Evolutionary conservation across 495 filamentous ascomycete species (phyloP).

Genomic region (Halenospora varia): DNA sequence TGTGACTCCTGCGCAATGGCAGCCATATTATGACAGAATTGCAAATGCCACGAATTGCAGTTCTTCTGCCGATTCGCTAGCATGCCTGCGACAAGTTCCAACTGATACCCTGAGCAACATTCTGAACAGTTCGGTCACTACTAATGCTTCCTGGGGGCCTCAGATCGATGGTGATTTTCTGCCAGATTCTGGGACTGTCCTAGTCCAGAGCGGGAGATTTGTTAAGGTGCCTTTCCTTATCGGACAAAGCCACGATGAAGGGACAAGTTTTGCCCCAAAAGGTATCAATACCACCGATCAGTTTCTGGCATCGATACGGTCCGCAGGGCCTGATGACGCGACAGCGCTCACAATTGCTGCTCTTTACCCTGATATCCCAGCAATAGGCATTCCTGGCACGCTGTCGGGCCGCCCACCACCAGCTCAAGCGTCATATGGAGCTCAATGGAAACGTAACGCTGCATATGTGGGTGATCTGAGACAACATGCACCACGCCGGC

Average conservation of each 20-base stretch:
- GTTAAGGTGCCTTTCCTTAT: slow-evolving; percentile 48
- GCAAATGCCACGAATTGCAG: slow-evolving; percentile 3
- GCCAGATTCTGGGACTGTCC: slow-evolving; percentile 23
- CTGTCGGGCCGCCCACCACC: slow-evolving; percentile 6
- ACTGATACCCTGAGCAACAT: slow-evolving; percentile 1
- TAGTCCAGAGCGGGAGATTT: slow-evolving; percentile 35
- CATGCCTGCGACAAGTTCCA: slow-evolving; percentile 10
- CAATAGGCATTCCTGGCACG: slow-evolving; percentile 13
- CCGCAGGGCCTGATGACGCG: background rate
- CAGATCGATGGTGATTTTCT: slow-evolving; percentile 45
- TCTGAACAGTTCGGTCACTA: slow-evolving; percentile 6
- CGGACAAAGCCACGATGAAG: slow-evolving; percentile 59
- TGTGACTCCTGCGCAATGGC: slow-evolving; percentile 1
- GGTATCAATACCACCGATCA: slow-evolving; percentile 41
- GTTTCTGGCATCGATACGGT: slow-evolving; percentile 23
- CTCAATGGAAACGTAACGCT: slow-evolving; percentile 28
- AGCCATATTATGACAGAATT: slow-evolving; percentile 8
- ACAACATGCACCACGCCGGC: slow-evolving; percentile 33
- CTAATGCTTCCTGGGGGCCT: slow-evolving; percentile 16
- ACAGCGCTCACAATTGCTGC: slow-evolving; percentile 6
- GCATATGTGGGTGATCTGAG: slow-evolving; percentile 30
- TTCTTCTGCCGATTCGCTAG: background rate
- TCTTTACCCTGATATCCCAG: slow-evolving; percentile 19
- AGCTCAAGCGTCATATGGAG: background rate
- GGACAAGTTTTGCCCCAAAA: slow-evolving; percentile 41